Evolutionary conservation across 257 asterid species (phyloP).

Genomic region (Solanum medicagineum): DNA sequence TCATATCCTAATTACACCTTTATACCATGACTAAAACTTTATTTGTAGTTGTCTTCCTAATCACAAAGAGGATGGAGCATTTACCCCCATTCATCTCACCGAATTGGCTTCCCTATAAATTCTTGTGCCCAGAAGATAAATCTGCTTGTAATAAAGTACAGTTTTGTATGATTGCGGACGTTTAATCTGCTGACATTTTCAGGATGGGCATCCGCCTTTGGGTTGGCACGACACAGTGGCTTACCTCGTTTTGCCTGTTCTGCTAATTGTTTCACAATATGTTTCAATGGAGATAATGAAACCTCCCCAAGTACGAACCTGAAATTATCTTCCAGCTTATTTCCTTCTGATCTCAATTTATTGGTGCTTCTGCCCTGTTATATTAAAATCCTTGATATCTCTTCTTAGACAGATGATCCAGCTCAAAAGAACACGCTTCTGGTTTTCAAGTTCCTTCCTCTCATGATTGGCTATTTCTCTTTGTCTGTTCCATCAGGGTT

Average conservation of each 20-base stretch:
- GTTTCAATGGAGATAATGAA: slow-evolving; percentile 98
- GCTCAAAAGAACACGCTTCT: slow-evolving; percentile 92
- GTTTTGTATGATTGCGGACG: neutral
- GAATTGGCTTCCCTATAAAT: neutral
- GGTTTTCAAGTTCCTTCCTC: slow-evolving; percentile 87
- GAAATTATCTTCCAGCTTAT: slow-evolving; percentile 1
- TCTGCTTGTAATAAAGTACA: neutral
- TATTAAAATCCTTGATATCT: slow-evolving; percentile 20
- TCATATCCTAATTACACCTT: neutral
- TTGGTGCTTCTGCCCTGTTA: slow-evolving; percentile 10
- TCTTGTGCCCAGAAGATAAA: neutral
- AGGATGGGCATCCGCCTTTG: slow-evolving; percentile 99
- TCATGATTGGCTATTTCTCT: slow-evolving; percentile 99
- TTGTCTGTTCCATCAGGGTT: slow-evolving; percentile 97
- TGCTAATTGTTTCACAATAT: slow-evolving; percentile 75
- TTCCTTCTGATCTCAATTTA: neutral
- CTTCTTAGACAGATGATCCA: slow-evolving; percentile 91
- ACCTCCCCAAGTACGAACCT: slow-evolving; percentile 84
- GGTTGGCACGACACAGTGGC: slow-evolving; percentile 97
- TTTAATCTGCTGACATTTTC: slow-evolving; percentile 4
- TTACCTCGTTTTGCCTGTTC: slow-evolving; percentile 88
- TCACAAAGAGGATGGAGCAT: neutral
- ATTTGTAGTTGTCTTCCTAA: neutral
- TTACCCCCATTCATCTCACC: neutral
- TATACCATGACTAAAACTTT: neutral